Evolutionary conservation across 352 stramenopile species (phyloP), one percentile per base, ranked within the genome.

Genomic region (Thraustotheca clavata): DNA sequence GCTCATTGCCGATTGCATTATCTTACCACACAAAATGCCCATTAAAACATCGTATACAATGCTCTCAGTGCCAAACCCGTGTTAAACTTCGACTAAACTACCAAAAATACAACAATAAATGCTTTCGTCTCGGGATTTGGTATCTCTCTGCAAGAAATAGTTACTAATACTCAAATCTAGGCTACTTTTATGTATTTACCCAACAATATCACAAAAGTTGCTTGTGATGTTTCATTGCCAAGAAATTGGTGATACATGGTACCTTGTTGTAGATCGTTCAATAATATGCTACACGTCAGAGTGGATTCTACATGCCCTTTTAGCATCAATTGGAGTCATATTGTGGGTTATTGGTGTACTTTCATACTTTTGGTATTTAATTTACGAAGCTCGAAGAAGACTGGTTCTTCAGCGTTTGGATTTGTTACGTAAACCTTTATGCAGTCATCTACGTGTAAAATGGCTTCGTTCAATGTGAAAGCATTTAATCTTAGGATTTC

Each of bases 1-100:
- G 79, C 1, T 81, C 83, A 36, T 66, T 89, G 6, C 77, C 78
- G 2, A 68, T 88, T 48, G 88, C 86, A 47, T 69, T 72, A 2
- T 89, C 80, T 0, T 60, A 73, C 9, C 80, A 89, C 66, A 41
- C 59, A 0, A 59, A 76, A 11, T 89, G 80, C 27, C 78, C 78
- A 16, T 70, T 74, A 0, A 80, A 70, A 41, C 71, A 79, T 6
- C 49, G 32, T 16, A 49, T 68, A 4, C 70, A 88, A 0, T 74
- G 60, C 4, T 76, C 76, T 9, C 63, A 33, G 33, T 89, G 80
- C 79, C 80, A 89, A 55, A 79, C 80, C 6, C 71, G 80, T 2
- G 77, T 89, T 4, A 89, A 89, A 59, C 67, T 89, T 27, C 80
- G 80, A 34, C 87, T 89, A 77, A 89, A 89, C 70, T 88, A 87